phyloP scores from a whole-genome alignment of 257 asterid species.

The Solanum ahanhuiri region DNA sequence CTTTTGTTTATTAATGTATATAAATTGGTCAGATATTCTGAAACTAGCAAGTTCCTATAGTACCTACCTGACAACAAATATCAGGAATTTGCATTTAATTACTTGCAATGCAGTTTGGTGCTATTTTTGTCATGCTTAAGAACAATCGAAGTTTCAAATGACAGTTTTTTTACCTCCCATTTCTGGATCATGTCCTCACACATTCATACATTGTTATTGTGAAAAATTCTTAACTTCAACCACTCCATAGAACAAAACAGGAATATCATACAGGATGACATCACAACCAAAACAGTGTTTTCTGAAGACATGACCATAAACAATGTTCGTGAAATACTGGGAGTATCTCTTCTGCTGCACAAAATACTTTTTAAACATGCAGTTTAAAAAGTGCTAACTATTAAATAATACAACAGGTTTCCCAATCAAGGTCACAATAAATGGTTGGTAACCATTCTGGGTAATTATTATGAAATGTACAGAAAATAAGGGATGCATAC shows the following conservation, averaged over 20 bases:
- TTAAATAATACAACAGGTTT: not conserved
- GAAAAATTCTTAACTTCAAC: not conserved
- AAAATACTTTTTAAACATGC: not conserved
- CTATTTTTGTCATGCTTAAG: not conserved
- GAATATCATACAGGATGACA: not conserved
- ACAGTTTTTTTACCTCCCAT: not conserved
- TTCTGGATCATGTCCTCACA: not conserved
- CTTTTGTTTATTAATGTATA: not conserved
- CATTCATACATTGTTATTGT: not conserved
- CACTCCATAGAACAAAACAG: not conserved
- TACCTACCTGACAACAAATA: not conserved
- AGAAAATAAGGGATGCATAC: conserved; percentile 13
- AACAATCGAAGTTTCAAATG: not conserved
- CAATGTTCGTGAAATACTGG: not conserved
- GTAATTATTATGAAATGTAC: not conserved
- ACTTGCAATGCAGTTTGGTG: not conserved
- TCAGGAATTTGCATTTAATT: not conserved
- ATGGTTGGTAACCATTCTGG: not conserved
- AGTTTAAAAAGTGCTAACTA: not conserved
- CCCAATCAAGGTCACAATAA: not conserved
- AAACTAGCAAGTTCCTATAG: not conserved
- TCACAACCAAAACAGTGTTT: not conserved
- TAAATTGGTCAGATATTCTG: not conserved
- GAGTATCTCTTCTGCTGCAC: not conserved
- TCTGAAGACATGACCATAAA: not conserved